phyloP scores from a whole-genome alignment of 176 grass and related monocot genomes.

The barley (Hordeum vulgare) region DNA sequence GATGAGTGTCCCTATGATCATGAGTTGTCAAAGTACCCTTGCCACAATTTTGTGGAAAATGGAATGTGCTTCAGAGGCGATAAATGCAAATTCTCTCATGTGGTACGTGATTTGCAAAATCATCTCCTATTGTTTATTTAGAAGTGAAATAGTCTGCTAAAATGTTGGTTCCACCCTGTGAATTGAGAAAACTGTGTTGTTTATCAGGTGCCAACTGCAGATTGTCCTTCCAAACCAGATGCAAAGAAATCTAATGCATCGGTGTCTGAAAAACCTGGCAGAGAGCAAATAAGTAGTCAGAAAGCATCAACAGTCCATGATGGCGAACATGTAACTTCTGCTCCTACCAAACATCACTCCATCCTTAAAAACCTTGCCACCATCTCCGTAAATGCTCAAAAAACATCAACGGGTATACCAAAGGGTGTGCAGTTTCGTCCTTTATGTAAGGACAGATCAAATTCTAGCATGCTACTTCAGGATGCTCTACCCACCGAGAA shows the following conservation, averaged over 20 bases:
- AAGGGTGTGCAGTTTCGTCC: conserved; percentile 83
- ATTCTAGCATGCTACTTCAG: neutral
- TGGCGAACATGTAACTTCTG: conserved; percentile 13
- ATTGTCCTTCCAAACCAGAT: conserved; percentile 26
- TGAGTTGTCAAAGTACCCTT: conserved; percentile 78
- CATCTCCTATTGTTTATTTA: conserved; percentile 10
- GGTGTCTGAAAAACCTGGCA: conserved; percentile 29
- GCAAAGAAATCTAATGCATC: conserved; percentile 36
- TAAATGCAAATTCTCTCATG: conserved; percentile 96
- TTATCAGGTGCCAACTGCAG: conserved; percentile 49
- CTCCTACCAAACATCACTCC: conserved; percentile 21
- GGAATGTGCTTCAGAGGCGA: conserved; percentile 72
- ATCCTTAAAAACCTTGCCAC: conserved; percentile 32
- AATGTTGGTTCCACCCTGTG: neutral
- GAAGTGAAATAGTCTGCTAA: neutral
- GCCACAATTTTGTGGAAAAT: conserved; percentile 71
- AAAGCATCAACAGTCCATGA: conserved; percentile 32
- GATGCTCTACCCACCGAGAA: conserved; percentile 19
- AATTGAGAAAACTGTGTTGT: neutral
- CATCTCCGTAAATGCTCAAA: conserved; percentile 24
- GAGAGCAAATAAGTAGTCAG: conserved; percentile 35
- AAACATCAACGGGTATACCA: conserved; percentile 34
- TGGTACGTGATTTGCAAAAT: conserved; percentile 30
- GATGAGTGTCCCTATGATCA: conserved; percentile 95
- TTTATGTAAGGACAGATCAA: conserved; percentile 25